Conservation (phyloP, 2,329 filamentous ascomycete species). For the Allantophomopsis lycopodina region DNA sequence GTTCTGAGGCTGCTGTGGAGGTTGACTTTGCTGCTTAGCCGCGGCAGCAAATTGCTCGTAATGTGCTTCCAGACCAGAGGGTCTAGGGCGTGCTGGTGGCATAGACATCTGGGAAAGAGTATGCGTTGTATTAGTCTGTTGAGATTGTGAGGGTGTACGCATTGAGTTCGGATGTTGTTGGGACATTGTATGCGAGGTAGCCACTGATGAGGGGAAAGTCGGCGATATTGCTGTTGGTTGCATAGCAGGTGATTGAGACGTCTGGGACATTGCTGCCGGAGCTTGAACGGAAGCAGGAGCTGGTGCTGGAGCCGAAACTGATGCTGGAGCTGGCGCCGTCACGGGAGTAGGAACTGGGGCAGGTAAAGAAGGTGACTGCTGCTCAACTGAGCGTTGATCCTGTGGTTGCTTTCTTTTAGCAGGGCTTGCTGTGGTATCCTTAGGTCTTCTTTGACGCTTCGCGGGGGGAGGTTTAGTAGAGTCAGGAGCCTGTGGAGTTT, state of each 20-base stretch:
- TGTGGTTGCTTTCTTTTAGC: constrained; percentile 7
- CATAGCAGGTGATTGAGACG: no score
- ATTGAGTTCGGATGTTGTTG: no score
- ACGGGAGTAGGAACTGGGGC: not conserved
- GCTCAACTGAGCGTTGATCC: constrained; percentile 6
- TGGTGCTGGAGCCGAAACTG: no score
- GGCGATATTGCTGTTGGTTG: no score
- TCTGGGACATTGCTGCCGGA: no score
- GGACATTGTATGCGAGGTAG: no score
- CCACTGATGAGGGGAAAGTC: no score
- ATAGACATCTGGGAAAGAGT: constrained; percentile 9
- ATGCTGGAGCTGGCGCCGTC: not conserved
- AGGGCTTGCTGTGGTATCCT: constrained; percentile 13
- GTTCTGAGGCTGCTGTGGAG: constrained; percentile 9
- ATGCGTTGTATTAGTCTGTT: not conserved
- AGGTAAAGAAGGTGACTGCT: constrained; percentile 8
- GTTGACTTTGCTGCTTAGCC: constrained; percentile 7
- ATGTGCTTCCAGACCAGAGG: constrained; percentile 18
- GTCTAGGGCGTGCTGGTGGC: constrained; percentile 14
- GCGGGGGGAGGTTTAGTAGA: constrained; percentile 15
- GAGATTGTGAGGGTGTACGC: not conserved
- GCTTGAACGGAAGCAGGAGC: not conserved
- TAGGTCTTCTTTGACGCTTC: constrained; percentile 25
- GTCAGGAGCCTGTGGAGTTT: constrained; percentile 11
- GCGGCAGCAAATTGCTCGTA: constrained; percentile 14